These are phyloP conservation scores for Plasmodium inui DNA, from an alignment of 169 alveolate species.

Conservation along the genomic window DNA sequence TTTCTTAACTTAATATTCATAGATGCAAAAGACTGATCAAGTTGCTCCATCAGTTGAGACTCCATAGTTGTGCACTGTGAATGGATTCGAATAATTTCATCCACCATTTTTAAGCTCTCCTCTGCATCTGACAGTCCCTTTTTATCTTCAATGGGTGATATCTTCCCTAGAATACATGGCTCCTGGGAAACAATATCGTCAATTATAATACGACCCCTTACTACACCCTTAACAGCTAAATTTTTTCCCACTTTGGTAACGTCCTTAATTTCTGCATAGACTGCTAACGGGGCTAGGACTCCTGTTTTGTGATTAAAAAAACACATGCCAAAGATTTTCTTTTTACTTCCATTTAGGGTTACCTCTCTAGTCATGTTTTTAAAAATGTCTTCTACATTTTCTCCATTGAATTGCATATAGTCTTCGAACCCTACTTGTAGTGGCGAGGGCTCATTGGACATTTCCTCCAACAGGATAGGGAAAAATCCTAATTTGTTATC, in stretches of 20 bases:
- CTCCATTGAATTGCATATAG: constrained; percentile 83
- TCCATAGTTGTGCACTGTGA: constrained; percentile 80
- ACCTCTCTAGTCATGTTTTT: constrained; percentile 78
- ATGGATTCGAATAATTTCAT: constrained; percentile 82
- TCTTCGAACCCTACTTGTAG: constrained; percentile 87
- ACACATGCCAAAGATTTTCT: constrained; percentile 84
- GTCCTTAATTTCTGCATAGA: constrained; percentile 83
- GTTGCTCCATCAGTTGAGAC: constrained; percentile 83
- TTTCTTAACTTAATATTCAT: constrained; percentile 80
- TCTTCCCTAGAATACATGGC: constrained; percentile 84
- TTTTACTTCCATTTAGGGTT: constrained; percentile 23
- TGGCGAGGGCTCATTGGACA: constrained; percentile 85
- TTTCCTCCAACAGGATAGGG: constrained; percentile 84
- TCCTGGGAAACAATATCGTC: constrained; percentile 82
- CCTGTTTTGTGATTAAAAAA: constrained; percentile 83
- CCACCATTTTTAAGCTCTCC: constrained; percentile 82
- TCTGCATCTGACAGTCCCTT: constrained; percentile 79
- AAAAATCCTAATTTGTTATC: constrained; percentile 83
- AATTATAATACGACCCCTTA: constrained; percentile 83
- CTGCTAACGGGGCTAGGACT: constrained; percentile 87
- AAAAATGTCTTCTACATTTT: constrained; percentile 83
- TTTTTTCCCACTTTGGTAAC: constrained; percentile 77
- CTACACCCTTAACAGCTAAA: constrained; percentile 82
- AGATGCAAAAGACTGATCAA: constrained; percentile 84
- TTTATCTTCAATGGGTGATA: constrained; percentile 84